Evolutionary conservation across 2,329 filamentous ascomycete species (phyloP).

Genomic region (Thielaviopsis punctulata): DNA sequence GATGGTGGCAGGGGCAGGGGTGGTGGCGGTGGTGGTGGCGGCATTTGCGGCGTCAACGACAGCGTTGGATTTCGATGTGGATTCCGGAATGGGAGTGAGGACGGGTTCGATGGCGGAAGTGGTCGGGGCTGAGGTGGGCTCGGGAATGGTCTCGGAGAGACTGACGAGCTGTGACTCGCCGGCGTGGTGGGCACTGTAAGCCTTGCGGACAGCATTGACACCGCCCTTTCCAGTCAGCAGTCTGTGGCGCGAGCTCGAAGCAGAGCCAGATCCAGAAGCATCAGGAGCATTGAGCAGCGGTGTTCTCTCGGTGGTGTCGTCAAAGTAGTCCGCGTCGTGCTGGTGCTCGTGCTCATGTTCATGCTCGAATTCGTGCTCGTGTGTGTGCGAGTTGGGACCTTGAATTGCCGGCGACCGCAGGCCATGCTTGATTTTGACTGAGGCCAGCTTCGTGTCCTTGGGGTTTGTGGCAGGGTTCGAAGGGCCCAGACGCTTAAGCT

Average conservation of each 20-base stretch:
- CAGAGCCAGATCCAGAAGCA: too few relatives aligned
- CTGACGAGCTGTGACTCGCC: not conserved
- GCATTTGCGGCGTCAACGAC: too few relatives aligned
- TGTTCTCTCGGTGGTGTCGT: constrained; percentile 17
- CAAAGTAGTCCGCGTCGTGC: not conserved
- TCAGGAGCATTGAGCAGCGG: constrained; percentile 15
- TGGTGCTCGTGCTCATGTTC: constrained; percentile 12
- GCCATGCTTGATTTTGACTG: constrained; percentile 48
- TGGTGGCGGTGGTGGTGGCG: not conserved
- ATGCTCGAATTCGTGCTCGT: constrained; percentile 2
- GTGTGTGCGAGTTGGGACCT: not conserved
- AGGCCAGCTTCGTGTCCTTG: constrained; percentile 40
- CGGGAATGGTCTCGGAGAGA: not conserved
- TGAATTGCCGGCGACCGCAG: constrained; percentile 15
- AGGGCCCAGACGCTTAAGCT: constrained; percentile 47
- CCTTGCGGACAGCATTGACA: constrained; percentile 7
- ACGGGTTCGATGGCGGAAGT: not conserved
- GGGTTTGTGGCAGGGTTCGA: constrained; percentile 50
- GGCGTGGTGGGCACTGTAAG: constrained; percentile 1
- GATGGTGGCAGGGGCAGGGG: not conserved
- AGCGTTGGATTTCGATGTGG: too few relatives aligned
- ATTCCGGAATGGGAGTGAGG: not conserved
- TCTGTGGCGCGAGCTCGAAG: not conserved
- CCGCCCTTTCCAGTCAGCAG: constrained; percentile 15
- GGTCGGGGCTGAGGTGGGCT: not conserved